Percentiles rank a stretch among this genome's conserved stretches.
Evolutionary conservation across 176 grass and related monocot genomes (phyloP).

Genomic region (Aegilops speltoides): DNA sequence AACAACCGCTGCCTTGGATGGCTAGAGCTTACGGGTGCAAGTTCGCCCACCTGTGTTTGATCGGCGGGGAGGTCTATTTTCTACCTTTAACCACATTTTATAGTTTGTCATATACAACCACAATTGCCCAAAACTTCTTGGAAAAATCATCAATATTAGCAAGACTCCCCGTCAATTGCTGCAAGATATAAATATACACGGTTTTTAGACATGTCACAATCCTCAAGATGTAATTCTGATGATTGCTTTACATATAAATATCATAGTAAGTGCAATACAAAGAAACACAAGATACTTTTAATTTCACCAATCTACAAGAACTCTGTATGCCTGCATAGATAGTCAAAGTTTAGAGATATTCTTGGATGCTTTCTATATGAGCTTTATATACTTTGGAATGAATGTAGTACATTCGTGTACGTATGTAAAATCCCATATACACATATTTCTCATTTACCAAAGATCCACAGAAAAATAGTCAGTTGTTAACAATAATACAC

Average conservation of each 20-base stretch:
- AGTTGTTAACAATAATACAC: neutral
- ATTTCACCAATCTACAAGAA: neutral
- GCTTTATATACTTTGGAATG: too few species aligned
- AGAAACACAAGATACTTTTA: too few species aligned
- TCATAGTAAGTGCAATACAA: too few species aligned
- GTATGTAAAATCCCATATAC: too few species aligned
- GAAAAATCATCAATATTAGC: neutral
- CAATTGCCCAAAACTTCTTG: neutral
- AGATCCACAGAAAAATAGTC: neutral
- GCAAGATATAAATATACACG: neutral
- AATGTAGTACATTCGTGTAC: too few species aligned
- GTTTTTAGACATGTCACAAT: neutral
- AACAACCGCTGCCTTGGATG: too few species aligned
- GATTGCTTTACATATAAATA: neutral
- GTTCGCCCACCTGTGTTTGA: too few species aligned
- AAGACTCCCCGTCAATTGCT: neutral
- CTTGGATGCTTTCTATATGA: too few species aligned
- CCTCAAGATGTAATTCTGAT: neutral
- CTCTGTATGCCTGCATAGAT: neutral
- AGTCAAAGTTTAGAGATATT: neutral
- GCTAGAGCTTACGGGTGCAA: too few species aligned
- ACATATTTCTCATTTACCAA: neutral
- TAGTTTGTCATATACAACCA: neutral
- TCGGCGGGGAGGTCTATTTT: too few species aligned
- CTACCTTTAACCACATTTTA: too few species aligned